Evolutionary conservation across 2,329 filamentous ascomycete species (phyloP), one percentile per base, ranked within the genome.

Genomic region (Chaetomiaceae sp.): DNA sequence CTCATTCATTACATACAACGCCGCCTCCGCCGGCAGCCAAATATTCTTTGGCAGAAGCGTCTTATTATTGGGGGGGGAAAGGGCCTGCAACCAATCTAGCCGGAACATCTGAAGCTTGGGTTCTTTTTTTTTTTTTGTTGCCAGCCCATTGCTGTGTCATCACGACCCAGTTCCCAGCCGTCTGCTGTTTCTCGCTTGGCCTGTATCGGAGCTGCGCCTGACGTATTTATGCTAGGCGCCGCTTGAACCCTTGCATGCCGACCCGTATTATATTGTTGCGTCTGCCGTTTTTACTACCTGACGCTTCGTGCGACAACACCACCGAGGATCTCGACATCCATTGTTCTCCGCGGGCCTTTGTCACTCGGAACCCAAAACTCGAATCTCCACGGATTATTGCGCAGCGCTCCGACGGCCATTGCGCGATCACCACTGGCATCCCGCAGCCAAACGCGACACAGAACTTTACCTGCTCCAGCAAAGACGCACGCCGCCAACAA

Each of bases 231-330:
- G 18, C 21, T 4, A 4, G n/a, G 6, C 29, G 33, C 44, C 33
- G 23, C 44, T 29, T 30, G 18, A 47, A 38, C 18, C 20, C 21
- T n/a, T 25, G n/a, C n/a, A n/a, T n/a, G n/a, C n/a, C n/a, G 20
- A 14, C 10, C 18, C 29, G 37, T 25, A 27, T n/a, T n/a, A 30
- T 53, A 43, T 46, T 50, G 36, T 37, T 36, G 41, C 30, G 23
- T n/a, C n/a, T n/a, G n/a, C n/a, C n/a, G n/a, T n/a, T n/a, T n/a
- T n/a, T n/a, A n/a, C n/a, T n/a, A n/a, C n/a, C n/a, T n/a, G n/a
- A n/a, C n/a, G n/a, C n/a, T 32, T 53, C 37, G 57, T 58, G 49
- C 41, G 42, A 53, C 53, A 53, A 27, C 48, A 53, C 46, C 50
- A 47, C 20, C 29, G 10, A 41, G 38, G 21, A 41, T 9, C 38